Percentiles rank a stretch among this genome's conserved stretches.
phyloP scores from a whole-genome alignment of 1,139 yeast species.

The Citeromyces hawaiiensis region DNA sequence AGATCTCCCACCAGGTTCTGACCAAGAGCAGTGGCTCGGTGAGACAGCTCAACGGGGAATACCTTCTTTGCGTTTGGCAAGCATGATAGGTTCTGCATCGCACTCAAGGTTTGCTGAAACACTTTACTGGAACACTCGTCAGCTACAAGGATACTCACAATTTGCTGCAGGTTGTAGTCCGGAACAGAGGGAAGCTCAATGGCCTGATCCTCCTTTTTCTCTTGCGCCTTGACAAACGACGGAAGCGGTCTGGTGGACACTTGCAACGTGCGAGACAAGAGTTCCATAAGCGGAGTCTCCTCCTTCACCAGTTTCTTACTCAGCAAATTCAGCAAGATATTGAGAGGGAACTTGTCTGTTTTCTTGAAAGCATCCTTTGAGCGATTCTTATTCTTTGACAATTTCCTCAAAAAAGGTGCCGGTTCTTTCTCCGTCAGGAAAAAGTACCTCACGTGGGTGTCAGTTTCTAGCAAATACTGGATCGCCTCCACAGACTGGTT shows the following conservation, averaged over 20 bases:
- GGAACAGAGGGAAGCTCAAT: conserved; percentile 54
- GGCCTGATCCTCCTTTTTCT: conserved; percentile 10
- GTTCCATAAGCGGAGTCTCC: conserved; percentile 66
- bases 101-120: conserved; percentile 71
- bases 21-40: conserved; percentile 52
- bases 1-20: conserved; percentile 45
- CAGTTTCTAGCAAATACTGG: conserved; percentile 58
- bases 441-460: conserved; percentile 58
- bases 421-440: conserved; percentile 76
- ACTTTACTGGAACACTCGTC: conserved; percentile 82
- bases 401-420: conserved; percentile 32
- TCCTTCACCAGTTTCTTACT: conserved; percentile 53
- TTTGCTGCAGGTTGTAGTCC: conserved; percentile 42
- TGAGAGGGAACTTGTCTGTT: conserved; percentile 57
- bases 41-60: conserved; percentile 58
- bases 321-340: conserved; percentile 47
- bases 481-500: conserved; percentile 70
- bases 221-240: conserved; percentile 21
- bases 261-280: conserved; percentile 62
- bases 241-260: conserved; percentile 63
- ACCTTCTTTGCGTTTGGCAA: conserved; percentile 49
- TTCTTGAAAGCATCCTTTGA: conserved; percentile 25
- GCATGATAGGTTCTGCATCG: conserved; percentile 67
- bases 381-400: conserved; percentile 22
- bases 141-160: conserved; percentile 62